phyloP scores from a whole-genome alignment of 371 early-diverging fungal genomes.

The Parasitella parasitica region DNA sequence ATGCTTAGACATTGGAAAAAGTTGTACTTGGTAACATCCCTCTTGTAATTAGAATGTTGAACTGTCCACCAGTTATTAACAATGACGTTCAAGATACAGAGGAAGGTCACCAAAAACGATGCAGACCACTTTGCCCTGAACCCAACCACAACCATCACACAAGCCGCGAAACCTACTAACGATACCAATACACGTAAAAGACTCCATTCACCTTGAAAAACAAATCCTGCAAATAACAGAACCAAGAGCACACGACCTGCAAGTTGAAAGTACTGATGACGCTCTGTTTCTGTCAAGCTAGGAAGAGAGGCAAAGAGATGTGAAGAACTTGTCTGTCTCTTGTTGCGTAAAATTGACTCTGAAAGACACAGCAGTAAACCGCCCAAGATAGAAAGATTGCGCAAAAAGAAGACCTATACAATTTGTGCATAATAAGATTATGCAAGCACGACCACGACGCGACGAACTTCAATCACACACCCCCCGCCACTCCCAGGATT shows the following conservation, averaged over 20 bases:
- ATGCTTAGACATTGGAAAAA: constrained; percentile 96
- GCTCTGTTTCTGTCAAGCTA: constrained; percentile 71
- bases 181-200: constrained; percentile 66
- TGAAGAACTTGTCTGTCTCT: constrained; percentile 32
- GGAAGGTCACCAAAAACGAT: constrained; percentile 80
- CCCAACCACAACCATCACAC: constrained; percentile 90
- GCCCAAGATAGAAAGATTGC: constrained; percentile 81
- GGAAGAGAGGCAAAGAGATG: constrained; percentile 82
- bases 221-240: constrained; percentile 82
- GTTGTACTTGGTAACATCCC: constrained; percentile 93
- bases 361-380: constrained; percentile 89
- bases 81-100: constrained; percentile 82
- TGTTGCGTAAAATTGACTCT: constrained; percentile 47
- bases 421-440: background rate
- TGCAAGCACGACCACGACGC: too few species aligned
- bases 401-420: background rate
- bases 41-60: constrained; percentile 66
- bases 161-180: constrained; percentile 74
- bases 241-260: constrained; percentile 89
- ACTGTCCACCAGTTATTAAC: constrained; percentile 95
- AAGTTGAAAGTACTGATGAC: constrained; percentile 80
- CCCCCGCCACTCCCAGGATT: background rate
- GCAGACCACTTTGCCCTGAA: constrained; percentile 96
- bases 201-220: constrained; percentile 79
- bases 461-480: too few species aligned